Conservation (phyloP, 2,329 filamentous ascomycete species). For the Alternaria alternata region DNA sequence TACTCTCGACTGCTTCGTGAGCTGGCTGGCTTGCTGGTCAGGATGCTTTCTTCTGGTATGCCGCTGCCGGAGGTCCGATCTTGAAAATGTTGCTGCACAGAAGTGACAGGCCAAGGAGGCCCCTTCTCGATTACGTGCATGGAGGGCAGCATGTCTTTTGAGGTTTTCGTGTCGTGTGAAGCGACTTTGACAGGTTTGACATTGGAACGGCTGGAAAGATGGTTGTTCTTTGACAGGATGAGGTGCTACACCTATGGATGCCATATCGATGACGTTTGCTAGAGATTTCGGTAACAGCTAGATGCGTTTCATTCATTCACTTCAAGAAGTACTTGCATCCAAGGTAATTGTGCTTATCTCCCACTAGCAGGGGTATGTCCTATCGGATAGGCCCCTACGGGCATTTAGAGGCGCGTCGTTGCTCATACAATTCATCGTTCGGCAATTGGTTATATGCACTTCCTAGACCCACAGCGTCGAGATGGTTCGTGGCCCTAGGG, state of each 20-base stretch:
- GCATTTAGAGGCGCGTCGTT: background rate
- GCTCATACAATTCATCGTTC: background rate
- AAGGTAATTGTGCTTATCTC: background rate
- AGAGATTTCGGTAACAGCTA: background rate
- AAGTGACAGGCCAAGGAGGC: slow-evolving; percentile 23
- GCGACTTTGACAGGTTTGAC: slow-evolving; percentile 27
- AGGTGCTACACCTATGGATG: background rate
- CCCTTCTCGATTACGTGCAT: slow-evolving; percentile 19
- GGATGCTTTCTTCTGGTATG: slow-evolving; percentile 32
- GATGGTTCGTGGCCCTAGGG: background rate
- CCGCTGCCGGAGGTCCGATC: slow-evolving; percentile 28
- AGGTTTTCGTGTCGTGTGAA: slow-evolving; percentile 35
- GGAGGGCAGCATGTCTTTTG: slow-evolving; percentile 30
- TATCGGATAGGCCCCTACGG: background rate
- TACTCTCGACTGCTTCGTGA: background rate
- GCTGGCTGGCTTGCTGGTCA: slow-evolving; percentile 12
- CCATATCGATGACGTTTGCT: background rate
- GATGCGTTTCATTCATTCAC: background rate
- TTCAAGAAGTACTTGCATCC: background rate
- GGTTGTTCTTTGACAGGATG: background rate
- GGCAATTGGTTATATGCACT: background rate
- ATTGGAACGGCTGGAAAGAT: slow-evolving; percentile 30
- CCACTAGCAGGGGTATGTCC: background rate
- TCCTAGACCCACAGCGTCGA: background rate
- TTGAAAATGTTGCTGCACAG: slow-evolving; percentile 28